Conservation (phyloP, 129 eudicot species). For the Helianthus tuberosus region DNA sequence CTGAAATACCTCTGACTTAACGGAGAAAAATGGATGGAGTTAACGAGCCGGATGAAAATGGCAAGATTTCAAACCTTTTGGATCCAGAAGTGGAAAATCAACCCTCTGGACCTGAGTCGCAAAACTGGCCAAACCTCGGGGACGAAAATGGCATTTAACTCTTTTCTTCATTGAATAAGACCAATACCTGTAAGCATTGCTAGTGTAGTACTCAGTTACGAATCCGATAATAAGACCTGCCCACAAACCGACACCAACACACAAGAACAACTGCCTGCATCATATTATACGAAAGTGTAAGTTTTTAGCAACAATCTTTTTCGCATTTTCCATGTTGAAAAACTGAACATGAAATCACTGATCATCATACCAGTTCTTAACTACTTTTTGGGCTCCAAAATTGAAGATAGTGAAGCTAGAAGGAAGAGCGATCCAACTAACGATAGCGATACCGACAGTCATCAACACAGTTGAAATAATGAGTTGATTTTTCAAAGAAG, state of each 20-base stretch:
- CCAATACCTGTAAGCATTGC: conserved; percentile 80
- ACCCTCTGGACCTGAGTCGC: no score
- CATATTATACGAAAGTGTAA: conserved; percentile 16
- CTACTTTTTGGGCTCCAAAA: conserved; percentile 77
- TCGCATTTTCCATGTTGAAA: not conserved
- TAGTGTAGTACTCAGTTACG: conserved; percentile 82
- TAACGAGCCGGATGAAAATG: no score
- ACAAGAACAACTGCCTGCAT: conserved; percentile 76
- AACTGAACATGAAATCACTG: not conserved
- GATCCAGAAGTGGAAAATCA: no score
- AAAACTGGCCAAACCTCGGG: no score
- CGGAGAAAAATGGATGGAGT: no score
- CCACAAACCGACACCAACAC: conserved; percentile 92
- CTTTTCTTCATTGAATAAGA: not conserved
- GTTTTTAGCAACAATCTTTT: not conserved
- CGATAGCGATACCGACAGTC: conserved; percentile 73
- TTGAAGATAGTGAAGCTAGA: conserved; percentile 82
- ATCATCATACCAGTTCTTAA: conserved; percentile 68
- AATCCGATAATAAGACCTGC: conserved; percentile 88
- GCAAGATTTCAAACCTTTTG: no score
- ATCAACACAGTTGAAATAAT: conserved; percentile 77
- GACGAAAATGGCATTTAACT: no score
- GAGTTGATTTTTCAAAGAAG: conserved; percentile 80
- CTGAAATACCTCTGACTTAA: no score
- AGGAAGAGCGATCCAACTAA: conserved; percentile 79